Evolutionary conservation across 768 basidiomycete species (phyloP), one percentile per base, ranked within the genome.

Genomic region (Mycena vulgaris): DNA sequence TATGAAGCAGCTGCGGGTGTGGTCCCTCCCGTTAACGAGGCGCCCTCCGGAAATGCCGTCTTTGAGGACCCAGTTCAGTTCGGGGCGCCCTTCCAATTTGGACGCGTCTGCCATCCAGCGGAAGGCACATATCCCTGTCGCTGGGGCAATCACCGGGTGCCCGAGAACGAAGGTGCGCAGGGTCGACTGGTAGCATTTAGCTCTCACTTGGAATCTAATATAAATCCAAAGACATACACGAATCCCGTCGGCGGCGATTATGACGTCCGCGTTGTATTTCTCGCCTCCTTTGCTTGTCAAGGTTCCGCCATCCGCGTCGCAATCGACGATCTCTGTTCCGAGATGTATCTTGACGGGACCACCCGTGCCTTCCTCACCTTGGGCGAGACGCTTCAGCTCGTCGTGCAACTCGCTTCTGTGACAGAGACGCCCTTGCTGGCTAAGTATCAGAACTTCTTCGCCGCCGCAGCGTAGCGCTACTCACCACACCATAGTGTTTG

Each of bases 71-170:
- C 64, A 58, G 47, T 66, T 27, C 11, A 66, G 28, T 21, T 66
- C 64, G 8, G 64, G 64, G 21, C 40, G 53, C 8, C 55, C 55
- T 21, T 65, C 42, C 10, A 65, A 28, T 33, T 57, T 57, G 31
- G 53, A 65, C 55, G 64, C 55, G 17, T 65, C 64, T 2, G 25
- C 45, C 55, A 48, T 48, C 64, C 64, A 65, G 42, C 64, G 64
- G 47, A 65, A 57, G 16, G 64, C 45, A 14, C 64, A 65, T 39
- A 37, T 23, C 2, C 55, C 55, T 0, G 47, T 58, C 10, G 64
- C 49, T 14, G 55, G 64, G 17, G 56, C 55, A 5, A 52, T 27
- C 19, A 66, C 56, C 10, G 64, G 56, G 33, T 33, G 27, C 17
- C 64, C 64, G 1, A 66, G 25, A n/a, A 66, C 64, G 16, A 66